phyloP scores from a whole-genome alignment of 495 filamentous ascomycete species.

The Penicillium tannophilum region DNA sequence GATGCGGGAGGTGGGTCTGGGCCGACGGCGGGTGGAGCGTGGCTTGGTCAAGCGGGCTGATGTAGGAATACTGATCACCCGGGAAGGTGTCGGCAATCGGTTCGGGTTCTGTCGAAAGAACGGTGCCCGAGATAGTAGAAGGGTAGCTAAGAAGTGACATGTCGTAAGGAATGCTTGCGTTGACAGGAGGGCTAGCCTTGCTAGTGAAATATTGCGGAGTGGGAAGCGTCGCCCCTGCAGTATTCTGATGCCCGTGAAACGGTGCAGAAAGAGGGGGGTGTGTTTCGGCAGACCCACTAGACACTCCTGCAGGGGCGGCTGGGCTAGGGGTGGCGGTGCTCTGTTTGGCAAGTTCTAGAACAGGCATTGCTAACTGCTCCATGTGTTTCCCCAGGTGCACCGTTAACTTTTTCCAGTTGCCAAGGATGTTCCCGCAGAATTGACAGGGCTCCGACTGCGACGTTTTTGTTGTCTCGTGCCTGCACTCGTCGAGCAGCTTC shows the following conservation, averaged over 20 bases:
- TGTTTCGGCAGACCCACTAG: constrained; percentile 13
- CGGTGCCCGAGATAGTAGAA: constrained; percentile 31
- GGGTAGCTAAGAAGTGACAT: constrained; percentile 21
- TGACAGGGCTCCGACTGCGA: constrained; percentile 83
- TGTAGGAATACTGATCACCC: constrained; percentile 17
- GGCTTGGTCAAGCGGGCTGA: constrained; percentile 19
- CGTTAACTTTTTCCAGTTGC: constrained; percentile 90
- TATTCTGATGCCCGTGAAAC: constrained; percentile 9
- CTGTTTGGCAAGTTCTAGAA: constrained; percentile 68
- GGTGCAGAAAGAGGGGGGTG: constrained; percentile 15
- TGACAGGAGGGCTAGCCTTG: constrained; percentile 18
- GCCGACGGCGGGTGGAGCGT: constrained; percentile 19
- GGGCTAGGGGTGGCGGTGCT: constrained; percentile 22
- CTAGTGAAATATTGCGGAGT: constrained; percentile 22
- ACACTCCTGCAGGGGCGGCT: constrained; percentile 6
- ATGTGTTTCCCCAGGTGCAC: constrained; percentile 96
- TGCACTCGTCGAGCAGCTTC: constrained; percentile 79
- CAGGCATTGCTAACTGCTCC: constrained; percentile 88
- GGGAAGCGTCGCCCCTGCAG: constrained; percentile 9
- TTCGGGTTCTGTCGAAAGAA: constrained; percentile 36
- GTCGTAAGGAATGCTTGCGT: constrained; percentile 18
- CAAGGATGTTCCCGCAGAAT: constrained; percentile 84
- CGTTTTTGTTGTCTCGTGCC: constrained; percentile 62
- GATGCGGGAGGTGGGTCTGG: constrained; percentile 30
- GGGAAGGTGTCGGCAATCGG: constrained; percentile 21